These are phyloP conservation scores for Aspergillus fischeri DNA, from an alignment of 2,329 filamentous ascomycete species.

Conservation along the genomic window DNA sequence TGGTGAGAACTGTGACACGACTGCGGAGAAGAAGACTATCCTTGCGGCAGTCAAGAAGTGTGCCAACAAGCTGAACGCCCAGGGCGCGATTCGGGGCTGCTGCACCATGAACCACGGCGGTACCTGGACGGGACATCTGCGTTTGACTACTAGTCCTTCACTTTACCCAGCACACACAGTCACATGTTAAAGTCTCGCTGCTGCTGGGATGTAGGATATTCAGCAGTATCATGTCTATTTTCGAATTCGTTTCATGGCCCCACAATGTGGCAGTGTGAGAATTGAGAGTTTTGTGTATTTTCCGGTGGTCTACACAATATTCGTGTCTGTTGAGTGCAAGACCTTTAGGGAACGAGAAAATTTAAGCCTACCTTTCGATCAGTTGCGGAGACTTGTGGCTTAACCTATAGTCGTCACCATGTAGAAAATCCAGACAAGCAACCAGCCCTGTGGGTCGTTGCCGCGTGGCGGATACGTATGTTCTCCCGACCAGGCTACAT, in stretches of 20 bases:
- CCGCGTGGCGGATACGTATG: neutral
- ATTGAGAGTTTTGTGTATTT: too few relatives aligned
- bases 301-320: too few relatives aligned
- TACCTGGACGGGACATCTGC: neutral
- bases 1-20: neutral
- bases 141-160: neutral
- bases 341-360: neutral
- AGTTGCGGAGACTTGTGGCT: neutral
- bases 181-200: constrained; percentile 1
- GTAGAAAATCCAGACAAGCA: neutral
- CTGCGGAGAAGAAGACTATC: constrained; percentile 2
- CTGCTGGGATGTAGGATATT: too few relatives aligned
- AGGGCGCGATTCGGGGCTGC: neutral
- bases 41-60: neutral
- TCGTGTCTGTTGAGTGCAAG: neutral
- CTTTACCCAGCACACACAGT: neutral
- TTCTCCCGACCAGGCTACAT: neutral
- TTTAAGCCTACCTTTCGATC: neutral
- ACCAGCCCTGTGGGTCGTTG: neutral
- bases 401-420: neutral
- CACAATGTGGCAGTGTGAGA: too few relatives aligned
- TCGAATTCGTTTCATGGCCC: too few relatives aligned
- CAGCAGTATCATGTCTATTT: too few relatives aligned
- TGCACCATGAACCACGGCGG: neutral
- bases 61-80: neutral